Evolutionary conservation across 345 rosid species (phyloP).

Genomic region (Gynandropsis gynandra): DNA sequence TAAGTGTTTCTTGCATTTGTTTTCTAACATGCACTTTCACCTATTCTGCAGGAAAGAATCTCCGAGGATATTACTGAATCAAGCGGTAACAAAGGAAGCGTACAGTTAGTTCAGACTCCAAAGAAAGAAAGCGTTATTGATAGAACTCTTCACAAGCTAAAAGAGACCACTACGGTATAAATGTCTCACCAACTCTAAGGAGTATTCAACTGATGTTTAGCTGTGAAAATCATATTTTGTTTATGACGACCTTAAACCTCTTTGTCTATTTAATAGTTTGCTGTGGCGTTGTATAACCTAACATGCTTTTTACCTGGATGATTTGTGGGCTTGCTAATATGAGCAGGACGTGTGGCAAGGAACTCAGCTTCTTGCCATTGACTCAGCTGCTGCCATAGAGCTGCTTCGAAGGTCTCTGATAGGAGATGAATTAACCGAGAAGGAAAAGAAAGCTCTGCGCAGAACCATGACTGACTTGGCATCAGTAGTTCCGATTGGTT

Average conservation of each 20-base stretch:
- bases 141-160: conserved; percentile 74
- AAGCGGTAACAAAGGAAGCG: conserved; percentile 31
- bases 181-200: conserved; percentile 18
- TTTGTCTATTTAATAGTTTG: conserved; percentile 3
- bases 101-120: conserved; percentile 40
- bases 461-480: conserved; percentile 90
- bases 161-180: conserved; percentile 76
- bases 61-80: conserved; percentile 25
- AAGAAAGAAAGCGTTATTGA: conserved; percentile 63
- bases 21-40: conserved; percentile 18
- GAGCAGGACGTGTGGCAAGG: conserved; percentile 95
- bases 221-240: neutral
- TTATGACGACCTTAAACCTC: neutral
- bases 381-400: conserved; percentile 76
- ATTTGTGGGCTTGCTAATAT: neutral
- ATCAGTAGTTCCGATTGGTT: conserved; percentile 84
- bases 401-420: conserved; percentile 60
- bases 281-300: neutral
- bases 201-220: conserved; percentile 1
- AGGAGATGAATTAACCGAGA: conserved; percentile 86
- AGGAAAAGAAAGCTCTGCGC: conserved; percentile 70
- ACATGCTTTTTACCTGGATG: conserved; percentile 3
- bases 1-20: conserved; percentile 7
- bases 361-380: conserved; percentile 89
- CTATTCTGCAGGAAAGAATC: conserved; percentile 42